These are phyloP conservation scores for Colletotrichum truncatum DNA, from an alignment of 2,329 filamentous ascomycete species.

Conservation along the genomic window DNA sequence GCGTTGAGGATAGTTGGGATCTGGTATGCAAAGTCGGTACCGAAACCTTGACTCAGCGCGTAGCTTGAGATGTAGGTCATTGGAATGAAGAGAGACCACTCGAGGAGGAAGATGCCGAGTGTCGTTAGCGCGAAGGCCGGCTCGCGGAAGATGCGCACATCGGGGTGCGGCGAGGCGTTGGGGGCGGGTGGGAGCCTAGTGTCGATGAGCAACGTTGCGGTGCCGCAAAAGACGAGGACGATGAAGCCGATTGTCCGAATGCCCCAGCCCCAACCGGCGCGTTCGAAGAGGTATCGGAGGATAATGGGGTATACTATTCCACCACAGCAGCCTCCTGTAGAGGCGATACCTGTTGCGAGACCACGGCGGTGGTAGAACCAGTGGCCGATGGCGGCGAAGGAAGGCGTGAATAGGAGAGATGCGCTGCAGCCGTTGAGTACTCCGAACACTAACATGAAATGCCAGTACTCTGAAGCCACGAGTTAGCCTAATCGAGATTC, in stretches of 20 bases:
- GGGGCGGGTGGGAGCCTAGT: conserved; percentile 69
- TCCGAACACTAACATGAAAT: conserved; percentile 85
- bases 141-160: conserved; percentile 71
- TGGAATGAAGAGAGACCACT: conserved; percentile 81
- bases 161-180: conserved; percentile 67
- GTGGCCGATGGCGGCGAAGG: conserved; percentile 81
- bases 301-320: conserved; percentile 72
- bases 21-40: conserved; percentile 74
- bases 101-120: conserved; percentile 73
- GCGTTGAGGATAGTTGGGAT: conserved; percentile 85
- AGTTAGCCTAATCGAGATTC: background rate
- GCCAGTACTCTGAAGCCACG: conserved; percentile 71
- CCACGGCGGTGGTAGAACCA: conserved; percentile 82
- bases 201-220: conserved; percentile 59
- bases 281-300: conserved; percentile 57
- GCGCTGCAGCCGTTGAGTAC: conserved; percentile 77
- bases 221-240: conserved; percentile 50
- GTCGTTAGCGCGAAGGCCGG: conserved; percentile 71
- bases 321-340: conserved; percentile 77
- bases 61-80: conserved; percentile 85
- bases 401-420: conserved; percentile 85
- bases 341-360: conserved; percentile 82
- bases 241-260: conserved; percentile 59
- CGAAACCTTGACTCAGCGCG: conserved; percentile 72
- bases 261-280: conserved; percentile 47